phyloP scores from a whole-genome alignment of 2,329 filamentous ascomycete species.

The Fusarium miscanthi region DNA sequence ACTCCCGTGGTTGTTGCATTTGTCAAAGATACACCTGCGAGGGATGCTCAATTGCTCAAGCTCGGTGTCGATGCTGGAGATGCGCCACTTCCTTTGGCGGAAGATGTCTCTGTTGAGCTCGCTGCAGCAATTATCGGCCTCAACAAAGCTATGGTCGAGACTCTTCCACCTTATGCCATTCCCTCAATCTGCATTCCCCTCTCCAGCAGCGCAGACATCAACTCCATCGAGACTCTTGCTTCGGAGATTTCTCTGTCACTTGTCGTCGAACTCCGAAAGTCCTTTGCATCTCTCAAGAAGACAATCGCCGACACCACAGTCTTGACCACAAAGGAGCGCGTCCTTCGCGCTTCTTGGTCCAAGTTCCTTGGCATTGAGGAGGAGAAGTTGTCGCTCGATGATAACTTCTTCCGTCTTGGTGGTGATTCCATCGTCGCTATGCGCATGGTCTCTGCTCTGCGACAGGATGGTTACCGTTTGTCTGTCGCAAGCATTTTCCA shows the following conservation, averaged over 20 bases:
- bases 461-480: constrained; percentile 38
- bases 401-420: constrained; percentile 46
- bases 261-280: constrained; percentile 31
- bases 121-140: constrained; percentile 35
- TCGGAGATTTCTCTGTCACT: constrained; percentile 26
- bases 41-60: constrained; percentile 13
- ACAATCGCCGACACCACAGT: constrained; percentile 30
- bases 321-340: constrained; percentile 35
- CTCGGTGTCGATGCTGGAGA: constrained; percentile 9
- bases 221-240: not conserved
- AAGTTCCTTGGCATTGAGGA: constrained; percentile 38
- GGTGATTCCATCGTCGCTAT: constrained; percentile 45
- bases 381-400: constrained; percentile 41
- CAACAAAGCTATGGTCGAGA: constrained; percentile 43
- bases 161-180: constrained; percentile 43
- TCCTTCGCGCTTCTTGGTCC: constrained; percentile 36
- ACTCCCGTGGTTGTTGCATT: constrained; percentile 39
- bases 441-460: constrained; percentile 43
- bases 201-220: not conserved
- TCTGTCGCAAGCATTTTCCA: constrained; percentile 46
- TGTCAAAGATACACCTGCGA: constrained; percentile 4
- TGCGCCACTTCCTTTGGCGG: constrained; percentile 18
- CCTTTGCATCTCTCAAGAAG: constrained; percentile 19
- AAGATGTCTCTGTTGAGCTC: constrained; percentile 33
- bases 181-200: constrained; percentile 41